Percentiles rank a stretch among this genome's conserved stretches.
phyloP scores from a whole-genome alignment of 176 grass and related monocot species.

The Lolium perenne region DNA sequence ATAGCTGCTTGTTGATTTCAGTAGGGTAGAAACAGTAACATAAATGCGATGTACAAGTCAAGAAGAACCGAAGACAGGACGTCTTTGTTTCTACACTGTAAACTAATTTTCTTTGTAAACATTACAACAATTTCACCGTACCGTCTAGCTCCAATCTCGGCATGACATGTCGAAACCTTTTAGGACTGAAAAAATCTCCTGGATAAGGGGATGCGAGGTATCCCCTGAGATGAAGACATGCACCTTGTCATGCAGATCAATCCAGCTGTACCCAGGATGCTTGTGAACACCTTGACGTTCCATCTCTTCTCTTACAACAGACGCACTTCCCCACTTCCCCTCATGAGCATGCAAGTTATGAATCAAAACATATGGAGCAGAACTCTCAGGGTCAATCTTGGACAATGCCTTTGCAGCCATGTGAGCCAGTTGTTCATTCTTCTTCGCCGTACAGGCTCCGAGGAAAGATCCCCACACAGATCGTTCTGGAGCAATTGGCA shows the following conservation, averaged over 20 bases:
- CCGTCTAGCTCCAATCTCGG: constrained; percentile 58
- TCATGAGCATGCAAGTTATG: constrained; percentile 82
- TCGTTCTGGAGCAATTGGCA: constrained; percentile 61
- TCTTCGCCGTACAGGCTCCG: constrained; percentile 75
- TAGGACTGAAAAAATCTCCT: constrained; percentile 68
- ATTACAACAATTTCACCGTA: constrained; percentile 23
- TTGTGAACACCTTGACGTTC: constrained; percentile 68
- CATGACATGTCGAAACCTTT: constrained; percentile 54
- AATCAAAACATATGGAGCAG: constrained; percentile 81
- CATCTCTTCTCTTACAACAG: constrained; percentile 65
- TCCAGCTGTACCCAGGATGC: constrained; percentile 77
- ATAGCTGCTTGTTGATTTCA: constrained; percentile 20
- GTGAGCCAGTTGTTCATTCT: constrained; percentile 57
- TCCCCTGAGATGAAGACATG: constrained; percentile 82
- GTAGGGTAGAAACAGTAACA: constrained; percentile 17
- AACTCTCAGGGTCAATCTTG: constrained; percentile 70
- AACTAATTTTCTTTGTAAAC: constrained; percentile 18
- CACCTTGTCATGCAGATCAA: constrained; percentile 63
- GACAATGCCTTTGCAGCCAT: constrained; percentile 61
- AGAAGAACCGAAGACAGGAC: constrained; percentile 26
- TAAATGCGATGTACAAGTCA: constrained; percentile 20
- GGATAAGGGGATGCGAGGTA: constrained; percentile 60
- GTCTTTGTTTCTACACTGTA: constrained; percentile 20
- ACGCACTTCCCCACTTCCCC: constrained; percentile 73
- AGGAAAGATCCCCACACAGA: constrained; percentile 85